Evolutionary conservation across 1,139 yeast species (phyloP).

Genomic region (Scheffersomyces cryptocercus): DNA sequence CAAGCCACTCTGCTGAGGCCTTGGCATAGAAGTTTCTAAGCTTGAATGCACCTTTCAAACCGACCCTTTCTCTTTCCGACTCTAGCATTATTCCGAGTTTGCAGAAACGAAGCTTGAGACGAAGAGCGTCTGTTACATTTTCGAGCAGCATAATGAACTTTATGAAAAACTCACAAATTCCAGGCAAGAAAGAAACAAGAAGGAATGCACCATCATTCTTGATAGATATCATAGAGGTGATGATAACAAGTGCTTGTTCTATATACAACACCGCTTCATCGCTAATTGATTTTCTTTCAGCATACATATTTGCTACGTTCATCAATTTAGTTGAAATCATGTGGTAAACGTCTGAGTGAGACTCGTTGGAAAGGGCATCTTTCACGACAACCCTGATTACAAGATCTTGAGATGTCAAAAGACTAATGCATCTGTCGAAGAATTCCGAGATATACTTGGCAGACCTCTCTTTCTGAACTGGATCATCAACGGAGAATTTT

Average conservation of each 20-base stretch:
- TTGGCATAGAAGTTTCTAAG: constrained; percentile 63
- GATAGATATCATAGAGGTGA: constrained; percentile 37
- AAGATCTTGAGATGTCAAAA: constrained; percentile 52
- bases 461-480: constrained; percentile 26
- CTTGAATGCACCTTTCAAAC: constrained; percentile 56
- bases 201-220: constrained; percentile 42
- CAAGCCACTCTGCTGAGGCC: constrained; percentile 68
- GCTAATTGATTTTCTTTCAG: constrained; percentile 24
- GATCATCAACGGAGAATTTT: constrained; percentile 26
- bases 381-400: constrained; percentile 49
- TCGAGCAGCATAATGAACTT: constrained; percentile 37
- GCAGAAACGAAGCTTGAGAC: constrained; percentile 61
- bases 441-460: constrained; percentile 39
- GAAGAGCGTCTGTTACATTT: constrained; percentile 37
- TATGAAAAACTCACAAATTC: constrained; percentile 29
- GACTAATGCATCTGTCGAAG: constrained; percentile 51
- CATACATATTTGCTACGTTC: constrained; percentile 24
- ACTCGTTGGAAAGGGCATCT: constrained; percentile 47
- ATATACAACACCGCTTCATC: constrained; percentile 38
- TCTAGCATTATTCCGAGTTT: constrained; percentile 56
- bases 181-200: constrained; percentile 36
- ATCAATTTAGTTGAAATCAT: constrained; percentile 36
- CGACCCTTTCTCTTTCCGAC: constrained; percentile 33
- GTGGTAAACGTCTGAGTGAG: constrained; percentile 46
- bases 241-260: constrained; percentile 41